Evolutionary conservation across 2,329 filamentous ascomycete genomes (phyloP), one percentile per base, ranked within the genome.

Genomic region (Ophiostoma tasmaniense): DNA sequence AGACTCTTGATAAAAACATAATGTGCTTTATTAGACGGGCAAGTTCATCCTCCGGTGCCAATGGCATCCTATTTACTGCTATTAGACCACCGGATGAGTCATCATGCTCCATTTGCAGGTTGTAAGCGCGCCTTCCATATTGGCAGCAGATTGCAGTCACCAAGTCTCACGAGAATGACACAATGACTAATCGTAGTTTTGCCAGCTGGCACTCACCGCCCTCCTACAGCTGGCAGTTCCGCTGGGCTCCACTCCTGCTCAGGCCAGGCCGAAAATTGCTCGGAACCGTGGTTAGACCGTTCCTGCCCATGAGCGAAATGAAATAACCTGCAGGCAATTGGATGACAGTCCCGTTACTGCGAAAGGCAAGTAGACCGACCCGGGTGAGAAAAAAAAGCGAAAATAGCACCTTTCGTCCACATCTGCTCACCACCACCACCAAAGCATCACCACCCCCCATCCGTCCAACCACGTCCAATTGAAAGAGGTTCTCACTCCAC

Each of bases 401-500:
- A 70, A 70, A 72, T 70, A 68, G 72, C 64, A 72, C 68, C 50
- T 55, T 25, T 55, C 52, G 52, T 64, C 39, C 61, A 66, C 50
- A 50, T 64, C 59, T 52, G 61, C 71, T 52, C 64, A 64, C 68
- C 68, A 69, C 35, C 68, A 50, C n/a, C 50, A 65, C 66, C 28
- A 67, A 50, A 59, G 30, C 37, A 55, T 30, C 45, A 39, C 61
- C 45, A 61, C 80, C 81, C 78, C 66, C 64, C 64, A 81, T 80
- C 82, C 14, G 59, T 64, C 59, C 59, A 35, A 30, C 42, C 42
- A 45, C 33, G 59, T 64, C 59, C 59, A 62, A 62, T 62, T 35
- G 82, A 85, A 84, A 81, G 81, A 81, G 81, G 81, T 65, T 67
- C 35, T 39, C 42, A 45, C 65, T 64, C 65, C 59, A 33, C 28